These are phyloP conservation scores for Histomonas meleagridis DNA, from an alignment of 208 protist species.

Conservation along the genomic window DNA sequence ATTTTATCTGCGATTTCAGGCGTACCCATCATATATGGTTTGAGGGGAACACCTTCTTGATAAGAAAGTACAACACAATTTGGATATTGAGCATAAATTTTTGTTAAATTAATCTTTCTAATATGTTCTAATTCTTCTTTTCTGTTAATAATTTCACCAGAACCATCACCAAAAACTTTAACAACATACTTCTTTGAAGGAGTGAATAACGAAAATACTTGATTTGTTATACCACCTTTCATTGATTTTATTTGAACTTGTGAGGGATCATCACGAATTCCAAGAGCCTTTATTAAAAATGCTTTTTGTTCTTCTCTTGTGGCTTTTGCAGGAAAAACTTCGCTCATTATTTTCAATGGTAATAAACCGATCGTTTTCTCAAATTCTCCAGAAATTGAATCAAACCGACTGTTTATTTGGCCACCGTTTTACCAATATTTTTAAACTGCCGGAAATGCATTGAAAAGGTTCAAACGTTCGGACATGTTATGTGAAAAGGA, in stretches of 20 bases:
- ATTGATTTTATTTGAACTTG: neutral
- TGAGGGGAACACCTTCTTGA: neutral
- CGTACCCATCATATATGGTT: neutral
- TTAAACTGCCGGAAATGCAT: no score
- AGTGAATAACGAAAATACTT: neutral
- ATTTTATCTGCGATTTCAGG: neutral
- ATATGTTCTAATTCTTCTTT: neutral
- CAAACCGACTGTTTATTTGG: no score
- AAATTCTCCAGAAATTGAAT: no score
- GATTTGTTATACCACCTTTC: neutral
- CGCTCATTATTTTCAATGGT: no score
- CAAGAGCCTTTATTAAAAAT: no score
- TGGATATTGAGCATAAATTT: neutral
- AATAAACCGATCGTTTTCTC: no score
- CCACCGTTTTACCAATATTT: no score
- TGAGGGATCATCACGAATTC: no score
- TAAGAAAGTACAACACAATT: neutral
- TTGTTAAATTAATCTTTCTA: neutral
- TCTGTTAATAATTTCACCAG: neutral
- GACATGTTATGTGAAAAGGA: no score
- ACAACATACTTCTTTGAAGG: neutral
- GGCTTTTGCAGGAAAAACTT: no score
- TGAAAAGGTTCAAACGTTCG: no score
- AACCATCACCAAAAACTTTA: neutral
- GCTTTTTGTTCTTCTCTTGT: no score